Conservation (phyloP, 106 monocot species). For the Phalaenopsis aphrodite region DNA sequence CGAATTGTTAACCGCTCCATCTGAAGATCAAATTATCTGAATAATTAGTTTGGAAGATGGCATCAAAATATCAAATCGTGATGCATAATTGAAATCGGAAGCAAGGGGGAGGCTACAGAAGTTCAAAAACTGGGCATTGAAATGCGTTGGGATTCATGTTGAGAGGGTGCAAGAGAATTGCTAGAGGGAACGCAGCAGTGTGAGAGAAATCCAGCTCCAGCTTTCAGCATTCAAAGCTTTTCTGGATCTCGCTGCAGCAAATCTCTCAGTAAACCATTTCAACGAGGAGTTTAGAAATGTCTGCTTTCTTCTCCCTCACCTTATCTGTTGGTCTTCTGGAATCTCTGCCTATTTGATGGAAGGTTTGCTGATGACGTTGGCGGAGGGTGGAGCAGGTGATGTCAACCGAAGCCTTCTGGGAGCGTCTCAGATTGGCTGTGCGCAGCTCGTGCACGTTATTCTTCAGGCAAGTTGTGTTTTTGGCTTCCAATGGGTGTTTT, state of each 20-base stretch:
- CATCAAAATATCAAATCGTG: no score
- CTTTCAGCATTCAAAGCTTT: slow-evolving; percentile 67
- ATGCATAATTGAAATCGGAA: no score
- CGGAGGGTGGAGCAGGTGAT: slow-evolving; percentile 85
- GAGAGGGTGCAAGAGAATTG: slow-evolving; percentile 31
- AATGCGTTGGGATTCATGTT: slow-evolving; percentile 68
- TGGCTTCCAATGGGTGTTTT: no score
- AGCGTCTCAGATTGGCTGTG: slow-evolving; percentile 81
- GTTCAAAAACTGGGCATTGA: slow-evolving; percentile 12
- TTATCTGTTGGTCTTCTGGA: slow-evolving; percentile 74
- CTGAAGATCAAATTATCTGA: no score
- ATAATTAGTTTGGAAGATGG: no score
- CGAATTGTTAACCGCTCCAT: no score
- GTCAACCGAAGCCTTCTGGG: slow-evolving; percentile 93
- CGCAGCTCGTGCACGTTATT: slow-evolving; percentile 80
- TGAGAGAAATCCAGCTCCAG: slow-evolving; percentile 62
- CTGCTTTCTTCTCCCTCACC: no score
- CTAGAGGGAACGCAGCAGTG: slow-evolving; percentile 21
- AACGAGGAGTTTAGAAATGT: no score
- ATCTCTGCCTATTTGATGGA: slow-evolving; percentile 47
- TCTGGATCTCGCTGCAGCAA: slow-evolving; percentile 70
- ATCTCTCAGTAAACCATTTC: no score
- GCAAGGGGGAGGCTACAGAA: no score
- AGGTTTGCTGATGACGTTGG: slow-evolving; percentile 66
- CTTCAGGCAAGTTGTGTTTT: slow-evolving; percentile 44